These are phyloP conservation scores for Petunia secreta DNA, from an alignment of 257 asterid genomes.

Conservation along the genomic window DNA sequence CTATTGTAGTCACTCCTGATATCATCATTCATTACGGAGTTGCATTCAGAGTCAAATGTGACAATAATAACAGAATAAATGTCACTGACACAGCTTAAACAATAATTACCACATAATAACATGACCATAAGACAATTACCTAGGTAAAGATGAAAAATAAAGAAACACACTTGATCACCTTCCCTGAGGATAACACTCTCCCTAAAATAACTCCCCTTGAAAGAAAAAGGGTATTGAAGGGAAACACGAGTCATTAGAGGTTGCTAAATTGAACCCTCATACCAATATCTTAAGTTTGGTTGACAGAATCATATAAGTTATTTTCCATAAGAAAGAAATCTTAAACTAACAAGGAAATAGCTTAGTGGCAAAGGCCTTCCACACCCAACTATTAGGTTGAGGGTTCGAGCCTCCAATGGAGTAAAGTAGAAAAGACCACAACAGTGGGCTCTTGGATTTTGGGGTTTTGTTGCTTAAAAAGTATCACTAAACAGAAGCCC, in stretches of 20 bases:
- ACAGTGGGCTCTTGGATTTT: neutral
- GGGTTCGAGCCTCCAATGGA: neutral
- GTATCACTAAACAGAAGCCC: neutral
- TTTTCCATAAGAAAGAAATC: no score
- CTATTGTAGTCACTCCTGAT: conserved; percentile 87
- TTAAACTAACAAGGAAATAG: neutral
- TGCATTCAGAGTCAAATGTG: neutral
- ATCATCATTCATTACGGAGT: conserved; percentile 11
- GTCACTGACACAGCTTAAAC: neutral
- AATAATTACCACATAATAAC: neutral
- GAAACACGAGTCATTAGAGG: neutral
- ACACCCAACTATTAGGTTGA: neutral
- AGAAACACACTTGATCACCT: neutral
- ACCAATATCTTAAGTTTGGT: neutral
- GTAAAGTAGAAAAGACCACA: conserved; percentile 5
- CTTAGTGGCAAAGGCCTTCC: neutral
- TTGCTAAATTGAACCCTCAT: neutral
- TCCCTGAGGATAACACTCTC: neutral
- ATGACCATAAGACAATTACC: neutral
- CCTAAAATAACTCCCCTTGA: neutral
- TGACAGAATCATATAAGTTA: neutral
- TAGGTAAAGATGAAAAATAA: neutral
- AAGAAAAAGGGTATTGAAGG: neutral
- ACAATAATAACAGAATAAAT: neutral
- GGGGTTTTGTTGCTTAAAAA: neutral